A percentile compares a stretch with the other conserved stretches of the same genome.
phyloP scores from a whole-genome alignment of 1,284 basidiomycete genomes.

The Cerrena zonata region DNA sequence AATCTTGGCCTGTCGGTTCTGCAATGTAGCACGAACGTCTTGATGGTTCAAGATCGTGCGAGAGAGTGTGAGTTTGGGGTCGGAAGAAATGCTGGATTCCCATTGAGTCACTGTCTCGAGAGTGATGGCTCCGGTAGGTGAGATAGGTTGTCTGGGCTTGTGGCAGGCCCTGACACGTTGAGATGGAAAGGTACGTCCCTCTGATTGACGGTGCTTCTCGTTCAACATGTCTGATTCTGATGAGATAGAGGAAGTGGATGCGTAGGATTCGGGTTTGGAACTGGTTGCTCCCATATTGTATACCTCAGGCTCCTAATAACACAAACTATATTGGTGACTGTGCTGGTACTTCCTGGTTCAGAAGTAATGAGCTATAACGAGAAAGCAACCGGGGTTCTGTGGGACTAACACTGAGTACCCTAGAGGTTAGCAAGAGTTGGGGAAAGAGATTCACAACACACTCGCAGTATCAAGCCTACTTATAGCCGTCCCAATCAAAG shows the following conservation, averaged over 20 bases:
- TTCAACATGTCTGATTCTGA: neutral
- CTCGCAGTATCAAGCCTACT: no score
- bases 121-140: slow-evolving; percentile 52
- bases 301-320: neutral
- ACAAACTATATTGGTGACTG: neutral
- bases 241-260: neutral
- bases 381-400: no score
- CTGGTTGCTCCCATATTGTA: neutral
- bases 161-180: neutral
- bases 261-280: neutral
- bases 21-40: slow-evolving; percentile 63
- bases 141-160: neutral
- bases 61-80: slow-evolving; percentile 70
- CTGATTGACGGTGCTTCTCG: neutral
- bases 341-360: no score
- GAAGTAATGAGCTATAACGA: no score
- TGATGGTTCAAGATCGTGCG: slow-evolving; percentile 76
- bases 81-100: slow-evolving; percentile 53
- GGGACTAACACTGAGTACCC: no score
- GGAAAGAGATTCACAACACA: no score
- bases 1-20: slow-evolving; percentile 58
- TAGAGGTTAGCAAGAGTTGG: no score
- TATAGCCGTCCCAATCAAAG: no score
- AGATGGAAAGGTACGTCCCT: neutral
- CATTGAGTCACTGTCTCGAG: slow-evolving; percentile 54